Conservation (phyloP, 176 grass and related monocot species). For the Stipa capillata region DNA sequence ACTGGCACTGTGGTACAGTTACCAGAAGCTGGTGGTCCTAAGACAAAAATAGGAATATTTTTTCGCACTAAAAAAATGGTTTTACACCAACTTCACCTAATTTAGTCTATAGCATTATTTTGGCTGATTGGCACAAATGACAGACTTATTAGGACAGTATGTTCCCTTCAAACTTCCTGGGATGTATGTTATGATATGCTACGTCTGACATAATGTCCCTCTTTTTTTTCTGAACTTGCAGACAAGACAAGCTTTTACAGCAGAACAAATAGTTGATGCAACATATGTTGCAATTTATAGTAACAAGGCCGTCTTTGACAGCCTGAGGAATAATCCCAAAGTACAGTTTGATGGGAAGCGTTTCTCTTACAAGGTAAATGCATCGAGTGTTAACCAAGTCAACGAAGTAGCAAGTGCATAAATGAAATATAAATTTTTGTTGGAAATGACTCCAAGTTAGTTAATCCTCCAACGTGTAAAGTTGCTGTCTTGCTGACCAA, state of each 20-base stretch:
- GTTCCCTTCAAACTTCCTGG: too few relatives aligned
- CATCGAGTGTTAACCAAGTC: not conserved
- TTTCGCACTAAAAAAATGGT: not conserved
- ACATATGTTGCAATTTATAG: conserved; percentile 64
- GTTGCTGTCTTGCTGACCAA: too few relatives aligned
- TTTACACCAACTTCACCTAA: not conserved
- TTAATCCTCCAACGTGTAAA: too few relatives aligned
- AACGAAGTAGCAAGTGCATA: not conserved
- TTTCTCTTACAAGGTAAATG: conserved; percentile 73
- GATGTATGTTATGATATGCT: not conserved
- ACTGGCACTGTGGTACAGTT: too few relatives aligned
- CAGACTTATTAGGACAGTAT: too few relatives aligned
- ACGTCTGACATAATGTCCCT: not conserved
- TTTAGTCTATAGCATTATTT: not conserved
- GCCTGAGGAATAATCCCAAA: conserved; percentile 63
- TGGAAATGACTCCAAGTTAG: not conserved
- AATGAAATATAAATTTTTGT: not conserved
- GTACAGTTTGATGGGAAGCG: conserved; percentile 50
- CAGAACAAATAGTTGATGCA: conserved; percentile 62
- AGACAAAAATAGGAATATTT: not conserved
- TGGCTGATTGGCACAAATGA: not conserved
- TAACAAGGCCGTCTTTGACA: conserved; percentile 66
- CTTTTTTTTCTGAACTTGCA: conserved; percentile 37
- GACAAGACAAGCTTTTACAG: conserved; percentile 45
- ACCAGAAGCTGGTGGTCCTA: not conserved